Evolutionary conservation across 768 basidiomycete species (phyloP).

Genomic region (Leccinum truebloodii): DNA sequence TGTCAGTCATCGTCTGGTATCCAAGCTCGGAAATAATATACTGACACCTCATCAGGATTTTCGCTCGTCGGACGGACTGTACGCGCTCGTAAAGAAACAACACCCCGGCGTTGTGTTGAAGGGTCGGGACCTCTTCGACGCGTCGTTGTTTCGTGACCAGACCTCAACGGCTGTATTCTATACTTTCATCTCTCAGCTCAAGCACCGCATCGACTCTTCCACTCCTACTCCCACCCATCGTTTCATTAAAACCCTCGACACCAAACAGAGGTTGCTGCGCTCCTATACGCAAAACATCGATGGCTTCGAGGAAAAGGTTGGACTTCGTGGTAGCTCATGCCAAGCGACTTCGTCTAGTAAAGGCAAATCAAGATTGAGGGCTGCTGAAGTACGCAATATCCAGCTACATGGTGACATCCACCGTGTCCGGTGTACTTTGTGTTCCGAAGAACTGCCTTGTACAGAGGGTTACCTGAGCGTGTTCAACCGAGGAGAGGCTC

Average conservation of each 20-base stretch:
- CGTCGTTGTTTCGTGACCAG: conserved; percentile 84
- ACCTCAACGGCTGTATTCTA: conserved; percentile 89
- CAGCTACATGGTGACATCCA: conserved; percentile 96
- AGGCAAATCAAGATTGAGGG: conserved; percentile 66
- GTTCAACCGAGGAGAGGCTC: conserved; percentile 72
- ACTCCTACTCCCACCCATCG: conserved; percentile 83
- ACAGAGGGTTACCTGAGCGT: conserved; percentile 56
- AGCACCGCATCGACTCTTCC: conserved; percentile 77
- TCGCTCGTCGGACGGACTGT: conserved; percentile 90
- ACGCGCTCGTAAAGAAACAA: conserved; percentile 84
- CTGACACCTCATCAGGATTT: conserved; percentile 69
- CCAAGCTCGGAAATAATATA: not conserved
- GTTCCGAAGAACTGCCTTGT: conserved; percentile 78
- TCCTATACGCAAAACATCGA: conserved; percentile 99
- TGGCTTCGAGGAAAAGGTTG: conserved; percentile 82
- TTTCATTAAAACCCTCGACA: conserved; percentile 83
- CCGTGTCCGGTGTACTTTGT: conserved; percentile 83
- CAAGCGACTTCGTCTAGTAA: conserved; percentile 53
- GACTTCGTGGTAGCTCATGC: conserved; percentile 68
- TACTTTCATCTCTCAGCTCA: conserved; percentile 91
- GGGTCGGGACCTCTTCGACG: conserved; percentile 94
- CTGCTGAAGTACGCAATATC: conserved; percentile 80
- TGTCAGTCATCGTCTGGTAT: conserved; percentile 48
- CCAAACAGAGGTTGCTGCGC: conserved; percentile 80
- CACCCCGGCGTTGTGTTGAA: conserved; percentile 83